Evolutionary conservation across 805 yeast species (phyloP), one percentile per base, ranked within the genome.

Genomic region (Spathaspora hagerdaliae): DNA sequence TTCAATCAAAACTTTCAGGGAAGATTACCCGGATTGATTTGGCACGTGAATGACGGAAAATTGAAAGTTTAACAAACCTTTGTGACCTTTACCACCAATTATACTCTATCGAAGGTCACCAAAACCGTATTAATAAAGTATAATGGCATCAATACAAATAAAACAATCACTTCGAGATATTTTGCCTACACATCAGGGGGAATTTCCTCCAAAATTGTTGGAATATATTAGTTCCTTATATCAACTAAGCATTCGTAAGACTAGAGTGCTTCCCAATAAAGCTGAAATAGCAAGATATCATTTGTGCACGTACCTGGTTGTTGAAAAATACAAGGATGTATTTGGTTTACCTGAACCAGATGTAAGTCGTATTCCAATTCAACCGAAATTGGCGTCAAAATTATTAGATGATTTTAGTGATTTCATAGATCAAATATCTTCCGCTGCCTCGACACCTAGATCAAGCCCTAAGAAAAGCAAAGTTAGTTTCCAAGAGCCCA

Each of bases 251-350:
- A 67, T 84, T n/a, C 78, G 71, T 45, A 72, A 75, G 51, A 69
- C 71, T 38, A 76, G 77, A 48, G 59, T 64, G 2, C 59, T 85
- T 19, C 73, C 78, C 11, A 72, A 73, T 26, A 71, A 71, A 35
- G 78, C 80, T 42, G 91, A 85, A 51, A 66, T 77, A 2, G 89
- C 88, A 1, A 67, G 92, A 44, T 74, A 74, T 45, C 91, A 85
- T 58, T 59, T 86, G 10, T 82, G 89, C 59, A 85, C 89, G 5
- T 78, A 67, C 50, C 58, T 84, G 24, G 83, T 87, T 0, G 75
- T 77, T 11, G 81, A 80, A 46, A 71, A 71, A 49, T 71, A 77
- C 37, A 64, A 65, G 10, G 63, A 66, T 9, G 63, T 63, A 32
- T 64, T 77, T 37, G 61, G 71, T 3, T 65, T 81, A 7, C 77